Conservation (phyloP, 164 flowering plant genomes). For the Santalum album region DNA sequence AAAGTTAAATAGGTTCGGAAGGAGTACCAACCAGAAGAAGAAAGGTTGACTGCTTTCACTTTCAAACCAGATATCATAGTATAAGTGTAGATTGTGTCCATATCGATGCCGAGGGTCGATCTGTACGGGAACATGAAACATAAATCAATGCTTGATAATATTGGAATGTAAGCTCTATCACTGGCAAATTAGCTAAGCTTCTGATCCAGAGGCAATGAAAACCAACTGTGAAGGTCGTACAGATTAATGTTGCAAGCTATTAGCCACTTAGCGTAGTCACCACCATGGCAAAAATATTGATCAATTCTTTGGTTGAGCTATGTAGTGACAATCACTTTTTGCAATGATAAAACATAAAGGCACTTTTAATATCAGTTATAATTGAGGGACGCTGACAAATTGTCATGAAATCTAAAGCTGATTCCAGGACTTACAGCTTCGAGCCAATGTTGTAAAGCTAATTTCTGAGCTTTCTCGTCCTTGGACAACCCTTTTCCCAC, state of each 20-base stretch:
- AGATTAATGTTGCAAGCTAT: neutral
- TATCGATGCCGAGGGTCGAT: slow-evolving; percentile 77
- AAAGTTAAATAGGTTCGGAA: too few relatives aligned
- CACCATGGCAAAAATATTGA: too few relatives aligned
- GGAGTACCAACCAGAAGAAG: slow-evolving; percentile 53
- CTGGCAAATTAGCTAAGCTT: neutral
- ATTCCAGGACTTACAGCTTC: slow-evolving; percentile 54
- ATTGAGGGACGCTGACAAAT: neutral
- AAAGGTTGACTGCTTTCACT: slow-evolving; percentile 65
- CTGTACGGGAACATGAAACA: slow-evolving; percentile 17
- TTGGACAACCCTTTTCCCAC: slow-evolving; percentile 64
- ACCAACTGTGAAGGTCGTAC: neutral
- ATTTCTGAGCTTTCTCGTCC: slow-evolving; percentile 58
- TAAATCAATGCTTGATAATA: neutral
- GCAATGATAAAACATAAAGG: too few relatives aligned
- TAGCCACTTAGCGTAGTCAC: too few relatives aligned
- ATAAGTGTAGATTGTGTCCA: slow-evolving; percentile 61
- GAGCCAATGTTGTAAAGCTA: slow-evolving; percentile 74
- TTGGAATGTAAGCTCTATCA: neutral
- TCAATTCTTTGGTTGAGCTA: too few relatives aligned
- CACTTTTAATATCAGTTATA: too few relatives aligned
- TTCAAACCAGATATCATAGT: slow-evolving; percentile 57
- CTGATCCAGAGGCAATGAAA: neutral
- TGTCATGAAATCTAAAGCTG: neutral
- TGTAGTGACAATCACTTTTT: too few relatives aligned